Conservation (phyloP, 192 early-diverging fungal genomes). For the Coemansia sp. region DNA sequence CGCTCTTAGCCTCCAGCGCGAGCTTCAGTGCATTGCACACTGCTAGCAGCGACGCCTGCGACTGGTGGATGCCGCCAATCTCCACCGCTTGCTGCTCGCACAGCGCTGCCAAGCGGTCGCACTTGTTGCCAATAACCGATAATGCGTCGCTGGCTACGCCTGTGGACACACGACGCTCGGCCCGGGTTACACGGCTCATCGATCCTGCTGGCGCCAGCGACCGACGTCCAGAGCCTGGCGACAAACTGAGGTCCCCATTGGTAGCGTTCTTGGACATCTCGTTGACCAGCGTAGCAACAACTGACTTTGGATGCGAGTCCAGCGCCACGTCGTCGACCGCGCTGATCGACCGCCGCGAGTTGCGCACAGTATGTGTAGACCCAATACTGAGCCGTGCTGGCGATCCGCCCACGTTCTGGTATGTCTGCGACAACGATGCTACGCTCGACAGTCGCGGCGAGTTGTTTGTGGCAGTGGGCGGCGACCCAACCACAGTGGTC, state of each 20-base stretch:
- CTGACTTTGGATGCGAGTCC: slow-evolving; percentile 40
- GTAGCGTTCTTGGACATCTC: slow-evolving; percentile 24
- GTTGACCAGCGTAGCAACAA: slow-evolving; percentile 51
- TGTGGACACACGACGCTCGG: slow-evolving; percentile 44
- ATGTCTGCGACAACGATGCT: slow-evolving; percentile 21
- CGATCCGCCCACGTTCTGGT: slow-evolving; percentile 15
- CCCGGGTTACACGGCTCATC: slow-evolving; percentile 29
- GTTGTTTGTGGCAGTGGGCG: slow-evolving; percentile 1
- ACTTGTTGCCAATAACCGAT: slow-evolving; percentile 43
- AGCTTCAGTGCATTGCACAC: slow-evolving; percentile 31
- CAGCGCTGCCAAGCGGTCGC: slow-evolving; percentile 41
- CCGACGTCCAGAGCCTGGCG: slow-evolving; percentile 17
- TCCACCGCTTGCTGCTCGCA: slow-evolving; percentile 41
- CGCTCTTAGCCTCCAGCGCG: slow-evolving; percentile 6
- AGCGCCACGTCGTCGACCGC: slow-evolving; percentile 22
- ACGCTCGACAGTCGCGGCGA: slow-evolving; percentile 34
- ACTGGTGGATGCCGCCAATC: slow-evolving; percentile 19
- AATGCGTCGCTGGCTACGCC: slow-evolving; percentile 45
- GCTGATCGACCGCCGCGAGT: slow-evolving; percentile 40
- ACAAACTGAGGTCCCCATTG: neutral
- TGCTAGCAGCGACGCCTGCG: slow-evolving; percentile 35
- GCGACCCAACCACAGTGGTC: neutral
- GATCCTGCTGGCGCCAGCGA: slow-evolving; percentile 20
- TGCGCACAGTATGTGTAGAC: slow-evolving; percentile 19
- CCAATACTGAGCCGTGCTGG: slow-evolving; percentile 34